Evolutionary conservation across 108 stramenopile genomes (phyloP).

Genomic region (Cylindrotheca fusiformis): DNA sequence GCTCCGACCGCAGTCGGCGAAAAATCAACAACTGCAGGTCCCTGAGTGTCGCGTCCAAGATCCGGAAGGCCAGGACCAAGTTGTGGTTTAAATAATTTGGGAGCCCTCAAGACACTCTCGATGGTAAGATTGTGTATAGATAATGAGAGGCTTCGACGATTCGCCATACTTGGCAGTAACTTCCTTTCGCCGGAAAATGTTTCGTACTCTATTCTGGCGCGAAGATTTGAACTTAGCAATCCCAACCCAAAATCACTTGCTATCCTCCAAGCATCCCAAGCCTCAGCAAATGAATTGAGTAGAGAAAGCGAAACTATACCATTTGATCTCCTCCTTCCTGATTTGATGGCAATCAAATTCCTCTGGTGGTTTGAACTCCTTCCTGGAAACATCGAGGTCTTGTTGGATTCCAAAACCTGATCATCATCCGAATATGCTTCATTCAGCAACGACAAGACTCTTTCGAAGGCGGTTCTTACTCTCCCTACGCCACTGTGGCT

Average conservation of each 20-base stretch:
- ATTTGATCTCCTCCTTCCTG: constrained; percentile 17
- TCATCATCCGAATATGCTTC: neutral
- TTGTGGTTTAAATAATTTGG: constrained; percentile 51
- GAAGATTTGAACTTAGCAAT: constrained; percentile 28
- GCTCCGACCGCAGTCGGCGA: constrained; percentile 51
- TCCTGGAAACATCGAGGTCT: constrained; percentile 3
- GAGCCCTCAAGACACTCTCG: constrained; percentile 45
- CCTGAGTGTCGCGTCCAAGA: constrained; percentile 1
- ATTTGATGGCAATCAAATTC: constrained; percentile 19
- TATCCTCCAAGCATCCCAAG: constrained; percentile 38
- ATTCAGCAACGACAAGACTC: neutral
- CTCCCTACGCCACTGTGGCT: neutral
- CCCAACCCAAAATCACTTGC: constrained; percentile 28
- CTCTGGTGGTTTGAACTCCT: neutral
- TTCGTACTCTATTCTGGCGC: constrained; percentile 44
- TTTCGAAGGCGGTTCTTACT: constrained; percentile 17
- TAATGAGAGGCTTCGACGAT: constrained; percentile 26
- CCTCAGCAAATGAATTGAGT: constrained; percentile 25
- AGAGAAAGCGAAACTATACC: constrained; percentile 17
- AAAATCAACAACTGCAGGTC: constrained; percentile 46
- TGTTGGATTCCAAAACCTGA: no score
- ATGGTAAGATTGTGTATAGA: constrained; percentile 50
- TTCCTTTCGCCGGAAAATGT: constrained; percentile 5
- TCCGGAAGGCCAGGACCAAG: neutral
- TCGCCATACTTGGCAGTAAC: neutral